Base-by-base conservation (phyloP, 2,329 filamentous ascomycete species). In the Phyllosticta citrichinensis region DNA sequence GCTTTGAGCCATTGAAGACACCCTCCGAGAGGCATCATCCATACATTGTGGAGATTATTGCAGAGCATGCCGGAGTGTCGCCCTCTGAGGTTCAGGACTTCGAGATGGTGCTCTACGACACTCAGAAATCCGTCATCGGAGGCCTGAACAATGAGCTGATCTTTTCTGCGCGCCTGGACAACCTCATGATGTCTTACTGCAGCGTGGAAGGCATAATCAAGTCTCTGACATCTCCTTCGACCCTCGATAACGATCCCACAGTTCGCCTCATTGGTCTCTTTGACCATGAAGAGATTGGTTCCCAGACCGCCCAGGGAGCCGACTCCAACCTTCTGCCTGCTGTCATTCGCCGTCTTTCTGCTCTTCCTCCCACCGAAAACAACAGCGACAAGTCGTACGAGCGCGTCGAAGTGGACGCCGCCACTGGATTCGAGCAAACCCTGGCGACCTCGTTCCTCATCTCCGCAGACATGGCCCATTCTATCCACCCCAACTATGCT, bases 211-310 rank as follows among this genome's bases (percentile, higher is more conserved):
- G 90, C 61, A 80, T 99, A 61, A 91, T 97, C 68, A 82, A 87
- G 65, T 97, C 93, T 0, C 78, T 95, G 25, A 75, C 80, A 20
- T 80, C 83, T 2, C 73, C 83, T 12, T 76, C 80, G 3, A 82
- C 87, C 5, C 82, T 97, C 27, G 84, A 91, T 52, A 76, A 87
- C 22, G 93, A 97, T 70, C 79, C 83, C 3, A 87, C 84, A 19
- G 97, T 97, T 69, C 90, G 94, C 54, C 80, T 99, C n/a, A 87
- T 95, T 66, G 88, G 91, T 40, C 89, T 93, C 75, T 99, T 99
- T 74, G 94, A 99, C 73, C 92, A 99, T 76, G 94, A 99, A 75
- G 94, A 99, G 73, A 94, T 99, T 69, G 94, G 94, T 59, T 96
- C 90, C 64, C 86, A 84, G 62, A 96, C 91, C 2, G 92, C 93